phyloP scores from a whole-genome alignment of 306 rosid genomes.

The Inga laurina region DNA sequence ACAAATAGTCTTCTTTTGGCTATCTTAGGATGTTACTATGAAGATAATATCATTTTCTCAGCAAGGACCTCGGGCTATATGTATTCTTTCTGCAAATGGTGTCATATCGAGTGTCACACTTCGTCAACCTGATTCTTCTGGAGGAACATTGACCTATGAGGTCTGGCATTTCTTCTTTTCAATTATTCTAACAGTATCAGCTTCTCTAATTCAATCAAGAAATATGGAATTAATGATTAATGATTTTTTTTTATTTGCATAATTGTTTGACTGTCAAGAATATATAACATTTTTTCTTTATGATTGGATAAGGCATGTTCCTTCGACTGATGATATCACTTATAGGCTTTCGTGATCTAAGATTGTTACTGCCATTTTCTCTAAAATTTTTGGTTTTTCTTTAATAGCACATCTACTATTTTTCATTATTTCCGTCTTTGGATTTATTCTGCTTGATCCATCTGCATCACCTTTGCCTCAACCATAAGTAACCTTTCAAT shows the following conservation, averaged over 20 bases:
- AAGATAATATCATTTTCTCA: conserved; percentile 81
- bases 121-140: conserved; percentile 62
- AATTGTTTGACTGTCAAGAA: not conserved
- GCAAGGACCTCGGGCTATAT: conserved; percentile 83
- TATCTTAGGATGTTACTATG: conserved; percentile 70
- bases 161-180: not conserved
- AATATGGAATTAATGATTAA: not conserved
- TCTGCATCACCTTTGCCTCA: not conserved
- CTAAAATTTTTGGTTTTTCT: not conserved
- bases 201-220: not conserved
- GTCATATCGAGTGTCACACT: conserved; percentile 79
- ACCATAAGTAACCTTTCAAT: not conserved
- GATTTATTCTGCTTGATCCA: not conserved
- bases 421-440: not conserved
- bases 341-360: not conserved
- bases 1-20: conserved; percentile 17
- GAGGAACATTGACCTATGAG: conserved; percentile 71
- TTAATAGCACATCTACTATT: not conserved
- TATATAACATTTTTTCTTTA: not conserved
- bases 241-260: not conserved
- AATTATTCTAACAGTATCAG: not conserved
- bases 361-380: not conserved
- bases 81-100: conserved; percentile 76
- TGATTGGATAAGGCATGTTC: not conserved
- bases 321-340: not conserved